Base-by-base conservation (phyloP, 768 basidiomycete genomes). In the Cystofilobasidium capitatum region DNA sequence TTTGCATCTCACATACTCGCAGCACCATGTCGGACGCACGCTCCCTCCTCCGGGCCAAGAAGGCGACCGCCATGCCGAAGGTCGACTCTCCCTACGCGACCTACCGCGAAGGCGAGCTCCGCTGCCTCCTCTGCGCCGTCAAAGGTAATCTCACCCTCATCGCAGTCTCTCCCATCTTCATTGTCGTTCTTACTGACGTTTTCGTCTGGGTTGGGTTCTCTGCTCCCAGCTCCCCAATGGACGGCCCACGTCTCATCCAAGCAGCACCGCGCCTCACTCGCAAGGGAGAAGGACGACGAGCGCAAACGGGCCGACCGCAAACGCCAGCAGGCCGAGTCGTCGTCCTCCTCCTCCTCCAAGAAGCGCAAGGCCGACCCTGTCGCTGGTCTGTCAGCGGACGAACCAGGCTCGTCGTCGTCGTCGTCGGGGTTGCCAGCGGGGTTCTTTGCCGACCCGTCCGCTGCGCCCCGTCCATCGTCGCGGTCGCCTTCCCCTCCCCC, bases 171-270 rank as follows among this genome's bases (percentile, higher is more conserved):
- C 47, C 26, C 58, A 8, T 17, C 26, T 31, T 9, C 29, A 10
- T 44, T 22, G 13, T 22, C n/a, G 5, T 14, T 22, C 51, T 22
- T 17, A 6, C 37, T 26, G 3, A 13, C 47, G 20, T 7, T 2
- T 45, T 22, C 29, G 40, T n/a, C 44, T 60, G 42, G 42, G 36
- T 71, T 42, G 1, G 29, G 20, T 37, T n/a, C 22, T 24, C 12
- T 24, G 14, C n/a, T 16, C 16, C 13, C 47, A 76, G 75, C 74
- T 20, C 73, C 72, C 64, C 73, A 76, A 64, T 76, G 75, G 75
- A 73, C 75, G 35, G 75, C 73, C 24, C 75, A 76, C 67, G 42
- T 74, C 22, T 54, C 74, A 45, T 74, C 75, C 5, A 75, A 76
- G 70, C 74, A 74, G 69, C 75, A 76, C 59, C 72, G 75, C 4